Evolutionary conservation across 2,329 filamentous ascomycete species (phyloP).

Genomic region (Nannizziopsis barbatae): DNA sequence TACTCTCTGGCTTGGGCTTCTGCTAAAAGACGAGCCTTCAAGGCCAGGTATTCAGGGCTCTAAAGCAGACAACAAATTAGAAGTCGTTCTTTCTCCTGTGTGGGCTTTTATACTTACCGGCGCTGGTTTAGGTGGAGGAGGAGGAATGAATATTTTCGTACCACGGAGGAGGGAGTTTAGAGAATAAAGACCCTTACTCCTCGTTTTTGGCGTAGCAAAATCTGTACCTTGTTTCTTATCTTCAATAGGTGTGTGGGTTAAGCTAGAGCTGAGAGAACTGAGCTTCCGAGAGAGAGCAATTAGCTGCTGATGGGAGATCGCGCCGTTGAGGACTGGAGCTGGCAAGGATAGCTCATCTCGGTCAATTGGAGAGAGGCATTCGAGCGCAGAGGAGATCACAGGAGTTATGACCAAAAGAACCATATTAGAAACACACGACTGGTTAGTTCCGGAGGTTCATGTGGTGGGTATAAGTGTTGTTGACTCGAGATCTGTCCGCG

Average conservation of each 20-base stretch:
- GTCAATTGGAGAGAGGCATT: conserved; percentile 24
- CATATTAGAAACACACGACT: conserved; percentile 22
- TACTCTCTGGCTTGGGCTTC: conserved; percentile 76
- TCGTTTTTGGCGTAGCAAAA: neutral
- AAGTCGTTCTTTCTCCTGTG: neutral
- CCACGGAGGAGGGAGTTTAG: conserved; percentile 64
- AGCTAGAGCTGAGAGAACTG: neutral
- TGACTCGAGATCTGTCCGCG: no score
- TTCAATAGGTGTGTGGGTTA: no score
- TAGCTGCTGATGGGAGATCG: conserved; percentile 35
- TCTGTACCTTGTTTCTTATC: conserved; percentile 16
- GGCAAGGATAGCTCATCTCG: conserved; percentile 29
- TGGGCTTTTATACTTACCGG: conserved; percentile 44
- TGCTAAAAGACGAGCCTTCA: conserved; percentile 74
- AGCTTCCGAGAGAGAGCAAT: conserved; percentile 29
- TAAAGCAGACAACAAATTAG: conserved; percentile 28
- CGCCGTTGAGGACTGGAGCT: conserved; percentile 21
- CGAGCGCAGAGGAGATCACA: conserved; percentile 30
- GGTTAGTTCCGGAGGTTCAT: no score
- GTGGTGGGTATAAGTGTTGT: no score
- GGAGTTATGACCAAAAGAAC: conserved; percentile 34
- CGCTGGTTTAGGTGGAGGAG: conserved; percentile 66
- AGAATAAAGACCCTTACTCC: conserved; percentile 29
- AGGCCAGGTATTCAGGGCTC: conserved; percentile 69
- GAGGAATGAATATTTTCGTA: conserved; percentile 61